Percentiles rank a stretch among this genome's conserved stretches.
Conservation (phyloP, 169 alveolate genomes). For the Eimeria sp. region DNA sequence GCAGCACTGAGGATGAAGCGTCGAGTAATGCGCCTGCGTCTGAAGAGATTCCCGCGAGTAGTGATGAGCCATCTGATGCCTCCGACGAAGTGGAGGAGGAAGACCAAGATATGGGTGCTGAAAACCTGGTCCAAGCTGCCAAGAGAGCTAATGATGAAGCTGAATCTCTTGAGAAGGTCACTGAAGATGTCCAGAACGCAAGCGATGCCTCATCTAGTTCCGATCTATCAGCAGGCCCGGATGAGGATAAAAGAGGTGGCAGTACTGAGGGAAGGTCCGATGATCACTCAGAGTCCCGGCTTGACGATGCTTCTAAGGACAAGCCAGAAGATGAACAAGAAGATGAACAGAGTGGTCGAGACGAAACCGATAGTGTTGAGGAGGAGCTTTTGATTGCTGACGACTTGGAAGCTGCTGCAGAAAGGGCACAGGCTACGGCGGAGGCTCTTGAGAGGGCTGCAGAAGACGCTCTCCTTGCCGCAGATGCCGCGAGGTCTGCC, state of each 20-base stretch:
- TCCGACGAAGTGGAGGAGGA: background rate
- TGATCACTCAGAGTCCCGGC: background rate
- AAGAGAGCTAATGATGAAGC: conserved; percentile 41
- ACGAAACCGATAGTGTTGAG: background rate
- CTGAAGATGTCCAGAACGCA: conserved; percentile 11
- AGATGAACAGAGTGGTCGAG: background rate
- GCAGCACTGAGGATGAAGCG: conserved; percentile 6
- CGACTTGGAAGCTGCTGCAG: conserved; percentile 51
- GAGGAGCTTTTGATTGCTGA: conserved; percentile 18
- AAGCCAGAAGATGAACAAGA: conserved; percentile 1
- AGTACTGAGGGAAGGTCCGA: background rate
- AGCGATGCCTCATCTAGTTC: background rate
- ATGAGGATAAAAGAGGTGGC: background rate
- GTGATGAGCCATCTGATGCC: background rate
- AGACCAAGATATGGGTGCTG: background rate
- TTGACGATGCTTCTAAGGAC: background rate
- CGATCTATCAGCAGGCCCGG: background rate
- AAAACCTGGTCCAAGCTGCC: background rate
- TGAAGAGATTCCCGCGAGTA: background rate
- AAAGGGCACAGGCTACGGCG: conserved; percentile 31
- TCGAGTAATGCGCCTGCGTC: background rate
- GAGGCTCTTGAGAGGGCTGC: conserved; percentile 59
- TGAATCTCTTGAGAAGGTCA: background rate
- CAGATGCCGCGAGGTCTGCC: conserved; percentile 29
- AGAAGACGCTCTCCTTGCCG: conserved; percentile 23